Evolutionary conservation across 2,329 filamentous ascomycete species (phyloP), one percentile per base, ranked within the genome.

Genomic region (Dendrostoma leiphaemia): DNA sequence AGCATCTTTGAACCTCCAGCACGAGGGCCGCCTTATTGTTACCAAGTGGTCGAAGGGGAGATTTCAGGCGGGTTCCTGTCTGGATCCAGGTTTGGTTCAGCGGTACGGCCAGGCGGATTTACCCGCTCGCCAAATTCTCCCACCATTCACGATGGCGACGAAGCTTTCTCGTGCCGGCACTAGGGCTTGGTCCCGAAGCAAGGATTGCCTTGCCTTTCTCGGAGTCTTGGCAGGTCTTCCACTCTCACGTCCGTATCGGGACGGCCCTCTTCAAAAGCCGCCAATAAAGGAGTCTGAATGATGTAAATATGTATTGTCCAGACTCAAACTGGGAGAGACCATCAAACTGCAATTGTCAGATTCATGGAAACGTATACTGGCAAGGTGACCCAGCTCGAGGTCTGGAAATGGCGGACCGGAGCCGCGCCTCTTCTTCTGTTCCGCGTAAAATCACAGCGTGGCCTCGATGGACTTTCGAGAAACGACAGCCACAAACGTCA

Each of bases 381-480:
- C 17, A 60, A 60, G 26, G 62, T 75, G 2, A 32, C 61, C 1
- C 57, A 69, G 51, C 60, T 66, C 9, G 28, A 46, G 17, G n/a
- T n/a, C n/a, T n/a, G n/a, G n/a, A n/a, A n/a, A n/a, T n/a, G n/a
- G n/a, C n/a, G n/a, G n/a, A n/a, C n/a, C n/a, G n/a, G n/a, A n/a
- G n/a, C n/a, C n/a, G n/a, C n/a, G n/a, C n/a, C n/a, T n/a, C n/a
- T n/a, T n/a, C n/a, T n/a, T n/a, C n/a, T n/a, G n/a, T n/a, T n/a
- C n/a, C n/a, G n/a, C n/a, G n/a, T n/a, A n/a, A n/a, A n/a, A n/a
- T n/a, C n/a, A n/a, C n/a, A n/a, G n/a, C n/a, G n/a, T n/a, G n/a
- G n/a, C n/a, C n/a, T n/a, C n/a, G n/a, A n/a, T n/a, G n/a, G n/a
- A n/a, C n/a, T n/a, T n/a, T n/a, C n/a, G n/a, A n/a, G n/a, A n/a